Evolutionary conservation across 2,329 filamentous ascomycete genomes (phyloP).

Genomic region (Sarocladium oryzae): DNA sequence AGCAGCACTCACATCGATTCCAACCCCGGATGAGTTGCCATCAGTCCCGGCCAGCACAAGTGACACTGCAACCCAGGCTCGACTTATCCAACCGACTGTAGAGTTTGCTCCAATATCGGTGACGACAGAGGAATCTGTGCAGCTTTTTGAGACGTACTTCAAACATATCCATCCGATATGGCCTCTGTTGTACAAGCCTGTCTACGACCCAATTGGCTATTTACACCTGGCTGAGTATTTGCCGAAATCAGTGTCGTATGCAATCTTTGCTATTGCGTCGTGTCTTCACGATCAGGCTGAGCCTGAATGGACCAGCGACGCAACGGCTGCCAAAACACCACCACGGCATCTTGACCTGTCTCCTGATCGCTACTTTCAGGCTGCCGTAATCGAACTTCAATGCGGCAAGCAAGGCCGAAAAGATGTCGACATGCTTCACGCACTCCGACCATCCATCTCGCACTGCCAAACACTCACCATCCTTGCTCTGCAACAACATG

Average conservation of each 20-base stretch:
- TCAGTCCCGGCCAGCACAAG: neutral
- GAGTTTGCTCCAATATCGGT: neutral
- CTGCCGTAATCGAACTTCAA: neutral
- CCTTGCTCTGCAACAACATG: neutral
- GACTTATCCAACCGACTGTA: neutral
- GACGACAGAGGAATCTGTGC: neutral
- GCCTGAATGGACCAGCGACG: neutral
- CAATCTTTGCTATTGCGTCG: neutral
- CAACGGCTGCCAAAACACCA: neutral
- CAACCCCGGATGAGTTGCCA: neutral
- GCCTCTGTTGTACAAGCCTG: constrained; percentile 1
- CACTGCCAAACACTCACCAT: neutral
- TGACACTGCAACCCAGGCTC: neutral
- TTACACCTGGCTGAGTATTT: neutral
- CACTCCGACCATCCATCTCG: neutral
- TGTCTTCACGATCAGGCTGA: neutral
- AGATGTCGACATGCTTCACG: neutral
- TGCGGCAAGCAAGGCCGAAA: neutral
- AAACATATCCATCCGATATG: neutral
- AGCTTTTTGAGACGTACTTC: constrained; percentile 1
- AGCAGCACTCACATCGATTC: neutral
- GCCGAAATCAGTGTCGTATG: neutral
- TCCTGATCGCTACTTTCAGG: neutral
- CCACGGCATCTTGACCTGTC: neutral
- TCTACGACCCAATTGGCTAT: constrained; percentile 2